Conservation (phyloP, 2,329 filamentous ascomycete species). For the Diaporthe longicolla region DNA sequence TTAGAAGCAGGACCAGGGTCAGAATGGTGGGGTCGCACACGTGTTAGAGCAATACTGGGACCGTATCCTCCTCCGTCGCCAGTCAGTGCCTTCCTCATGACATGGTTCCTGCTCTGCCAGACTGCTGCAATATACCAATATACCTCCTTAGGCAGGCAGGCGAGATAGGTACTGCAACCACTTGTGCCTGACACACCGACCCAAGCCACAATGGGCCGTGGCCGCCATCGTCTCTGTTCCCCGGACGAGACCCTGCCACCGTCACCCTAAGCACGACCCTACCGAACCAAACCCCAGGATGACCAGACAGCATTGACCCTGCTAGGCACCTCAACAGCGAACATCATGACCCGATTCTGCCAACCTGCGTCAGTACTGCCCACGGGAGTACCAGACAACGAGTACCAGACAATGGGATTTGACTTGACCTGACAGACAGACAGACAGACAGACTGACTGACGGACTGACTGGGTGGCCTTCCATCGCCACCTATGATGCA, state of each 20-base stretch:
- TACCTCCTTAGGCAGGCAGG: too few relatives aligned
- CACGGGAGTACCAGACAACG: not conserved
- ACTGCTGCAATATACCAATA: too few relatives aligned
- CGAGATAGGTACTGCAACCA: not conserved
- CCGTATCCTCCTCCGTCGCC: slow-evolving; percentile 29
- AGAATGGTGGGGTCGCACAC: slow-evolving; percentile 44
- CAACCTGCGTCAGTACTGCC: not conserved
- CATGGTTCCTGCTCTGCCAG: not conserved
- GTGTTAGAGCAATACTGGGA: slow-evolving; percentile 44
- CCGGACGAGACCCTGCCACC: slow-evolving; percentile 29
- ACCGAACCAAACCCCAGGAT: not conserved
- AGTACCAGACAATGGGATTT: not conserved
- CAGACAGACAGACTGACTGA: not conserved
- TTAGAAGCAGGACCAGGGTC: slow-evolving; percentile 25
- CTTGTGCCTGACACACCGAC: slow-evolving; percentile 32
- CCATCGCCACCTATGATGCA: slow-evolving; percentile 14
- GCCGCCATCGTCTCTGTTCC: slow-evolving; percentile 4
- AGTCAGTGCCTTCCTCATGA: slow-evolving; percentile 32
- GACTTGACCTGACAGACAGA: not conserved
- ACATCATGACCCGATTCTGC: not conserved
- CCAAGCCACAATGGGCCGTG: slow-evolving; percentile 30
- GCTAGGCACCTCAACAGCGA: not conserved
- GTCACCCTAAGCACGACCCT: slow-evolving; percentile 16
- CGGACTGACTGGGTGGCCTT: not conserved
- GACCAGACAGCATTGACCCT: slow-evolving; percentile 28